Base-by-base conservation (phyloP, 2,329 filamentous ascomycete genomes). In the Ophiostoma angusticollis region DNA sequence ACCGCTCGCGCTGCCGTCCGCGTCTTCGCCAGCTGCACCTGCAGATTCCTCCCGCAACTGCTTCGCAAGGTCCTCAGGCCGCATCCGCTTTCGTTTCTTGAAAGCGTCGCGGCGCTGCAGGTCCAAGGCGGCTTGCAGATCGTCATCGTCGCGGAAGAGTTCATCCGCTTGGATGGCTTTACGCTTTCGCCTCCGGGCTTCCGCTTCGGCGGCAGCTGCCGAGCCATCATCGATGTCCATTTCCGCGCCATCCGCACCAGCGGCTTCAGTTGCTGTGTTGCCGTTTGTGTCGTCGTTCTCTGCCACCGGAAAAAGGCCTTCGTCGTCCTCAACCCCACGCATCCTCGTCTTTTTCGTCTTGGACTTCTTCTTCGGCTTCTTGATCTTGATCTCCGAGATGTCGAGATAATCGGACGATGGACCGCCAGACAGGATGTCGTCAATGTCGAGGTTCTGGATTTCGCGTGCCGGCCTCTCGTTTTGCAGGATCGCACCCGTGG, bases 391-490 rank as follows among this genome's bases (percentile, higher is more conserved):
- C 50, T 91, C 80, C 2, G 82, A 83, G 13, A 80, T 63, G 45
- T 94, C 85, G 47, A 93, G 67, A 56, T 98, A 98, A 57, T 98
- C 91, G 14, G 87, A 94, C 13, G 73, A 64, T 2, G 78, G 78
- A 8, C 72, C 67, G 31, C 83, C 75, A 68, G 69, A 51, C 62
- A 68, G 46, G 31, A 86, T 70, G 50, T 95, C 47, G 29, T 46
- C 87, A 4, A 98, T 68, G 51, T 72, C 89, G 50, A 95, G 73
- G 32, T 71, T 72, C 41, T 85, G 76, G 40, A 72, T 67, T 52
- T 80, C 85, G 50, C 72, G 76, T 47, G 61, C 59, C 8, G 34
- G 27, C 12, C 16, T 22, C 14, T 17, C 31, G 13, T 9, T 31
- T 28, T 22, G 13, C 3, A n/a, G 16, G 6, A 9, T 17, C 6